Evolutionary conservation across 257 asterid genomes (phyloP).

Genomic region (Sherardia arvensis): DNA sequence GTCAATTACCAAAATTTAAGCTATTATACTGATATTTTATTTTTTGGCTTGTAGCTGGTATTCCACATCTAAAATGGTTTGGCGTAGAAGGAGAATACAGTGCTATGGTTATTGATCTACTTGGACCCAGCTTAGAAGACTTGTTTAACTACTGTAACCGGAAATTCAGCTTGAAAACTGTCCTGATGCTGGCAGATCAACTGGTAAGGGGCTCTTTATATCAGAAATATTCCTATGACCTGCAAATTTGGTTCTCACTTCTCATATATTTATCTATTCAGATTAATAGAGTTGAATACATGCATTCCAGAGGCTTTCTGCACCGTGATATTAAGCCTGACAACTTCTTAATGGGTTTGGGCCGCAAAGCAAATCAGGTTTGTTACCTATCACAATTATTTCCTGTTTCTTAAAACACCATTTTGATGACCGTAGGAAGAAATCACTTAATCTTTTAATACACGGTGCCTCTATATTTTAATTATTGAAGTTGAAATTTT

Average conservation of each 20-base stretch:
- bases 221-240: not conserved
- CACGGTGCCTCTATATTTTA: too few relatives aligned
- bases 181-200: conserved; percentile 92
- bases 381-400: conserved; percentile 4
- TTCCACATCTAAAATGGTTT: conserved; percentile 80
- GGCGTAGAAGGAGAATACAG: conserved; percentile 88
- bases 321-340: conserved; percentile 96
- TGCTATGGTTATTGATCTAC: conserved; percentile 86
- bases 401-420: conserved; percentile 7
- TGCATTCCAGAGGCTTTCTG: conserved; percentile 89
- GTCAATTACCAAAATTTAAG: not conserved
- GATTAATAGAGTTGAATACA: conserved; percentile 83
- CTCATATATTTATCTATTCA: conserved; percentile 12
- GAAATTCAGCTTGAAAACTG: conserved; percentile 78
- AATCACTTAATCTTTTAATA: not conserved
- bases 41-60: conserved; percentile 52
- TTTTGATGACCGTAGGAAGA: not conserved
- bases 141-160: conserved; percentile 76
- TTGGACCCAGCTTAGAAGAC: conserved; percentile 88
- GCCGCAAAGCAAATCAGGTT: conserved; percentile 94
- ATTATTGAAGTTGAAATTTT: not conserved
- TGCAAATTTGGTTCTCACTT: conserved; percentile 6
- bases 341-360: conserved; percentile 88
- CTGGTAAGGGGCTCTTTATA: conserved; percentile 42
- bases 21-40: conserved; percentile 13